A percentile compares a stretch with the other conserved stretches of the same genome.
These are phyloP conservation scores for Angomonas ambiguus DNA, from an alignment of 208 protist genomes.

Conservation along the genomic window DNA sequence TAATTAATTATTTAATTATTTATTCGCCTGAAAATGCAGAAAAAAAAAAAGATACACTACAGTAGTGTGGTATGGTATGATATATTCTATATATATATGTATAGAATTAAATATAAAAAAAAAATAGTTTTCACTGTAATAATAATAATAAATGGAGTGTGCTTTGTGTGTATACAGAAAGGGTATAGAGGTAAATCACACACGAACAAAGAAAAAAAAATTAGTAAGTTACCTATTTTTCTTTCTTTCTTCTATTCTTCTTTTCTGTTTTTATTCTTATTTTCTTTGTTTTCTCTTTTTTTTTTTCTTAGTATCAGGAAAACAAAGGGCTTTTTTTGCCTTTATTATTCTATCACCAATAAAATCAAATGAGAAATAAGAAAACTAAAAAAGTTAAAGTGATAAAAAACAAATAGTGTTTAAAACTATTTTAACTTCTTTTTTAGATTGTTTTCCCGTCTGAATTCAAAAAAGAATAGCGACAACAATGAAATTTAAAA, in stretches of 20 bases:
- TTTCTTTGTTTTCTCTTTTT: no score
- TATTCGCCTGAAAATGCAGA: no score
- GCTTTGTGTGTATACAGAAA: no score
- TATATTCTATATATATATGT: neutral
- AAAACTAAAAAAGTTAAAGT: constrained; percentile 2
- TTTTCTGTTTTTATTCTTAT: neutral
- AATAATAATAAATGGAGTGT: neutral
- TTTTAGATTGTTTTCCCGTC: no score
- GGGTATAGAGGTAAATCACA: no score
- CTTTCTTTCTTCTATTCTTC: neutral
- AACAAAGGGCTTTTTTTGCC: neutral
- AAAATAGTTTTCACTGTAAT: constrained; percentile 4
- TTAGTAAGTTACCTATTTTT: neutral
- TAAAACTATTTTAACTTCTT: neutral
- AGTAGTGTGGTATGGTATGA: no score
- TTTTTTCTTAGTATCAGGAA: neutral
- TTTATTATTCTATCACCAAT: neutral
- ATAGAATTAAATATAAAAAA: neutral
- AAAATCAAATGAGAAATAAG: neutral
- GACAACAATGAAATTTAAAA: no score
- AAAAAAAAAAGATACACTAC: no score
- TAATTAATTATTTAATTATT: neutral
- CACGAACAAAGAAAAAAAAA: constrained; percentile 1
- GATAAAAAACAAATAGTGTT: neutral
- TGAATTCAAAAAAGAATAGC: no score